A percentile compares a stretch with the other conserved stretches of the same genome.
Evolutionary conservation across 2,329 filamentous ascomycete species (phyloP).

Genomic region (Ustilaginoidea virens): DNA sequence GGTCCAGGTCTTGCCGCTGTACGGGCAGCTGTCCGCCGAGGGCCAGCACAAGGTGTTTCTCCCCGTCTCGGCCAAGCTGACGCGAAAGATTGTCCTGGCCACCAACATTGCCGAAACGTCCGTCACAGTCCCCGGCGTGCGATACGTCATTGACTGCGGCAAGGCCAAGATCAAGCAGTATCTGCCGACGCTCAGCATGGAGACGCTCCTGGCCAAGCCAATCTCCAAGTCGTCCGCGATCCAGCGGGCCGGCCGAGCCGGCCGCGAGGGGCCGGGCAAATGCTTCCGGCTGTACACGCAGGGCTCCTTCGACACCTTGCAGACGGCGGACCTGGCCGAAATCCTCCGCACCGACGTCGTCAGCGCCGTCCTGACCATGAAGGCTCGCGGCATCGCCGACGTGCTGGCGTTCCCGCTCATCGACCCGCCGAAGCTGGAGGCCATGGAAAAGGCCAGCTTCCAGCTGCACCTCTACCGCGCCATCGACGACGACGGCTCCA

Average conservation of each 20-base stretch:
- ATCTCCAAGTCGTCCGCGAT: constrained; percentile 90
- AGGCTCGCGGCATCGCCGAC: constrained; percentile 73
- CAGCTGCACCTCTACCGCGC: constrained; percentile 70
- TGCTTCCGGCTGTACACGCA: constrained; percentile 85
- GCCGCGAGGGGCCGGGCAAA: constrained; percentile 79
- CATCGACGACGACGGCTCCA: constrained; percentile 52
- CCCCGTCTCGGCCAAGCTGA: constrained; percentile 52
- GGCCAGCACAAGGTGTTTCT: constrained; percentile 79
- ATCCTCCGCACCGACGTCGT: constrained; percentile 83
- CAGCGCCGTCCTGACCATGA: constrained; percentile 81
- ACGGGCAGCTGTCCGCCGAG: constrained; percentile 75
- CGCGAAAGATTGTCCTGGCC: constrained; percentile 77
- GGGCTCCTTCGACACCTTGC: constrained; percentile 51
- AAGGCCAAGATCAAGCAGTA: constrained; percentile 94
- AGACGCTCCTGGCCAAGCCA: constrained; percentile 77
- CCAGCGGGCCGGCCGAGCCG: constrained; percentile 81
- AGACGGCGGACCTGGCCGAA: constrained; percentile 68
- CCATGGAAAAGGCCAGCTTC: constrained; percentile 67
- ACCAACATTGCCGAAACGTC: constrained; percentile 99
- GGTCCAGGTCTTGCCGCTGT: constrained; percentile 61
- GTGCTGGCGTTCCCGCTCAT: constrained; percentile 73
- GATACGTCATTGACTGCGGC: constrained; percentile 81
- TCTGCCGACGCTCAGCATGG: constrained; percentile 67
- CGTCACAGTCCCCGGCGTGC: constrained; percentile 84
- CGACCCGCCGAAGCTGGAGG: constrained; percentile 61